These are phyloP conservation scores for Ziziphus jujuba DNA, from an alignment of 306 rosid genomes.

Conservation along the genomic window DNA sequence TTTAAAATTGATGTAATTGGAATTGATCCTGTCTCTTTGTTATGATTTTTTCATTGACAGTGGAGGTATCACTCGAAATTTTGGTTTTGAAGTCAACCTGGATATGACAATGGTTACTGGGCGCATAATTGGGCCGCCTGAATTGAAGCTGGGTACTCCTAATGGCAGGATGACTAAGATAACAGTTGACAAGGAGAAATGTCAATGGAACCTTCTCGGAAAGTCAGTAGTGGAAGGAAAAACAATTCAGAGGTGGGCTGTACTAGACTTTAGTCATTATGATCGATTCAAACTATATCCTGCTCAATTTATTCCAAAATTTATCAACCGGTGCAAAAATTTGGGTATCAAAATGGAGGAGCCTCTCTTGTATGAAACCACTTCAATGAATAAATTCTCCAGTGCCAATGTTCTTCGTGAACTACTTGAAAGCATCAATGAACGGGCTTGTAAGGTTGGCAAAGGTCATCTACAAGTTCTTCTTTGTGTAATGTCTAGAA, in stretches of 20 bases:
- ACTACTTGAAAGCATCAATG: constrained; percentile 42
- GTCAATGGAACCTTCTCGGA: constrained; percentile 71
- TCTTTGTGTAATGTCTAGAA: constrained; percentile 71
- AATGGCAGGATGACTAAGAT: constrained; percentile 42
- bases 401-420: constrained; percentile 29
- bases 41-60: constrained; percentile 35
- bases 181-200: constrained; percentile 53
- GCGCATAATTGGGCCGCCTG: constrained; percentile 73
- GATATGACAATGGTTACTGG: constrained; percentile 56
- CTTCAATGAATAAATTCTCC: constrained; percentile 47
- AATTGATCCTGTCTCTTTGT: neutral
- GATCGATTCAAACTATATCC: constrained; percentile 24
- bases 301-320: constrained; percentile 40
- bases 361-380: constrained; percentile 34
- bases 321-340: constrained; percentile 40
- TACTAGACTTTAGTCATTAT: constrained; percentile 49
- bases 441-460: constrained; percentile 16
- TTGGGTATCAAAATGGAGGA: constrained; percentile 63
- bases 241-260: constrained; percentile 56
- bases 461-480: constrained; percentile 48
- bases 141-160: constrained; percentile 51
- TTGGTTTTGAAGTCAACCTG: constrained; percentile 57
- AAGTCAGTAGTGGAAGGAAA: constrained; percentile 60
- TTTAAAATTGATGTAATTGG: neutral
- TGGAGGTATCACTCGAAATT: constrained; percentile 48